Evolutionary conservation across 2,329 filamentous ascomycete genomes (phyloP), one percentile per base, ranked within the genome.

Genomic region (Pestalotiopsis sp.): DNA sequence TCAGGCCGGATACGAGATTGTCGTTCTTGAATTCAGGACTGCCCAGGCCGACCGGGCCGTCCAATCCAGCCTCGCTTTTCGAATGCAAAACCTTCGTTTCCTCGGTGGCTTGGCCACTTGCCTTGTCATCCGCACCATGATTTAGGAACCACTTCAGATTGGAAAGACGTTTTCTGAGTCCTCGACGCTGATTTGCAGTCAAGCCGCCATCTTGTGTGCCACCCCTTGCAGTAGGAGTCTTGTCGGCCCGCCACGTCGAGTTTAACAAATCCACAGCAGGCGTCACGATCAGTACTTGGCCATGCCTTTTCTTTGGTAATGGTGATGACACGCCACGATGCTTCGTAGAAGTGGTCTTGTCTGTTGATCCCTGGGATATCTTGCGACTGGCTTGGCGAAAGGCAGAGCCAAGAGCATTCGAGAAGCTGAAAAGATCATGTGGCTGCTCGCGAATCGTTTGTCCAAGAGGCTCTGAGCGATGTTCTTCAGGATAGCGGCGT

Each of bases 131-230:
- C 27, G 66, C 60, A 17, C 69, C 64, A 25, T 71, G 68, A n/a
- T 68, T 70, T 17, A 75, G 67, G 23, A 77, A 64, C 39, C 63
- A 68, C 23, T 74, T 72, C 59, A 77, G 61, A 38, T 76, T 74
- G 41, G 76, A 75, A 27, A 76, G 67, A 49, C 71, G 71, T 45
- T 72, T 76, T 60, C 71, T 72, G 59, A 78, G 71, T 11, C 72
- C 70, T 52, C 59, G 74, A 39, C 69, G 61, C 5, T 71, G 70
- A 20, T 68, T 70, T n/a, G 45, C 27, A 7, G 31, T 27, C 25
- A 31, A 41, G 6, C 36, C 25, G 20, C n/a, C n/a, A 55, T 58
- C 45, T 3, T 5, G 13, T 9, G 17, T 38, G 41, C 11, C 49
- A 12, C 49, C 11, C 5, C 27, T 65, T 11, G 27, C 2, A n/a